Base-by-base conservation (phyloP, 805 yeast species). In the Wickerhamomyces rabaulensis region DNA sequence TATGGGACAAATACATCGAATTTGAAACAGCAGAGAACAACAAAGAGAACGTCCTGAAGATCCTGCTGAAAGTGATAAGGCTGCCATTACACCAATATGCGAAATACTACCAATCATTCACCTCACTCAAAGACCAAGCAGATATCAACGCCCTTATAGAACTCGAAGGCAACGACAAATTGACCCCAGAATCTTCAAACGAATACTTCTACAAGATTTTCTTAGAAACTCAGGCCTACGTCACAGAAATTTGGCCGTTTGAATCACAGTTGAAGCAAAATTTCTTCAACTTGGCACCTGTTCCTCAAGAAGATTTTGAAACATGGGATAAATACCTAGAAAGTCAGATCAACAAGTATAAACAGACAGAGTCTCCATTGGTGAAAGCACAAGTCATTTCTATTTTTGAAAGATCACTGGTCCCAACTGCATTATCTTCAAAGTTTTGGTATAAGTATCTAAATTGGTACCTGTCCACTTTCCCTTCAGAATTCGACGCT, bases 61-160 rank as follows among this genome's bases (percentile, higher is more conserved):
- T 79, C 1, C 73, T 82, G 47, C 55, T 73, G 25, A 66, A 68
- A 48, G 64, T 82, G 40, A 63, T 80, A 36, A 59, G 60, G 37
- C 69, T 87, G 3, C 98, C 98, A 0, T 65, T 92, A 40, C 92
- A 92, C 64, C 95, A 90, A 57, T 91, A 89, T 62, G 84, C 97
- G 0, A 80, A 77, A 52, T 92, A 84, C 62, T 86, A 78, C 57
- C 80, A 68, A 60, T 71, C 57, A 64, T 79, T 58, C 56, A 68
- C 49, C 69, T 69, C 52, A 51, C 70, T 50, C 58, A 48, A 61
- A 40, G 51, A 44, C n/a, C 35, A 39, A 4, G 42, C 55, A 6
- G 41, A 47, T 10, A 35, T 37, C 2, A 53, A 57, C 8, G 46
- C 38, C 1, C 21, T 60, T 6, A 35, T 53, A 1, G 41, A 48